Percentiles rank a stretch among this genome's conserved stretches.
Conservation (phyloP, 2,329 filamentous ascomycete species). For the Microsporum canis region DNA sequence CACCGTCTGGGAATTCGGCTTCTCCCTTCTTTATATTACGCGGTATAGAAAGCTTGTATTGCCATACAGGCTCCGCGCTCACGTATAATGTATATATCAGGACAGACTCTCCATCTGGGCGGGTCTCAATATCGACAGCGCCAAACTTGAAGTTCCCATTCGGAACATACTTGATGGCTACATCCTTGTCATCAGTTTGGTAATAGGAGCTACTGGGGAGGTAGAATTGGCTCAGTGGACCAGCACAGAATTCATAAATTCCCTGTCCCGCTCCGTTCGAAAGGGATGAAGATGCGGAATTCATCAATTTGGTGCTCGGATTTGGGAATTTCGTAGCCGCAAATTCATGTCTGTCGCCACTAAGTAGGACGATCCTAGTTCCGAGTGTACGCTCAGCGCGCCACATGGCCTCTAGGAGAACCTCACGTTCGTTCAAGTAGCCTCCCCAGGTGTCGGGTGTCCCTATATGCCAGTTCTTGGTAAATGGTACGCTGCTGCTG, state of each 20-base stretch:
- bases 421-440: slow-evolving; percentile 67
- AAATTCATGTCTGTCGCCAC: slow-evolving; percentile 93
- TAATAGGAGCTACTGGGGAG: slow-evolving; percentile 72
- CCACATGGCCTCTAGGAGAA: slow-evolving; percentile 86
- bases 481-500: slow-evolving; percentile 83
- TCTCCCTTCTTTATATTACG: slow-evolving; percentile 13
- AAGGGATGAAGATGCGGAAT: slow-evolving; percentile 12
- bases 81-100: slow-evolving; percentile 74
- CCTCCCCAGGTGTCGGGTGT: slow-evolving; percentile 88
- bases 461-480: slow-evolving; percentile 92
- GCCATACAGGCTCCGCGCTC: slow-evolving; percentile 71
- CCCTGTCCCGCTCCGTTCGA: slow-evolving; percentile 24
- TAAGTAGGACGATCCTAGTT: slow-evolving; percentile 69
- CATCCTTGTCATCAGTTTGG: slow-evolving; percentile 70
- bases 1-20: slow-evolving; percentile 21
- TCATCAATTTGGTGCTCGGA: slow-evolving; percentile 18
- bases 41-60: slow-evolving; percentile 32
- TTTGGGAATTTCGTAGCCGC: slow-evolving; percentile 68
- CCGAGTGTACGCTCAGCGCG: slow-evolving; percentile 59
- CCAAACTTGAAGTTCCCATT: slow-evolving; percentile 85
- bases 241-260: slow-evolving; percentile 81
- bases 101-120: slow-evolving; percentile 44
- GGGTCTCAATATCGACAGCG: slow-evolving; percentile 63
- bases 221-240: slow-evolving; percentile 88
- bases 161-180: slow-evolving; percentile 70